Conservation (phyloP, 768 basidiomycete species). For the Dentipellis fragilis region DNA sequence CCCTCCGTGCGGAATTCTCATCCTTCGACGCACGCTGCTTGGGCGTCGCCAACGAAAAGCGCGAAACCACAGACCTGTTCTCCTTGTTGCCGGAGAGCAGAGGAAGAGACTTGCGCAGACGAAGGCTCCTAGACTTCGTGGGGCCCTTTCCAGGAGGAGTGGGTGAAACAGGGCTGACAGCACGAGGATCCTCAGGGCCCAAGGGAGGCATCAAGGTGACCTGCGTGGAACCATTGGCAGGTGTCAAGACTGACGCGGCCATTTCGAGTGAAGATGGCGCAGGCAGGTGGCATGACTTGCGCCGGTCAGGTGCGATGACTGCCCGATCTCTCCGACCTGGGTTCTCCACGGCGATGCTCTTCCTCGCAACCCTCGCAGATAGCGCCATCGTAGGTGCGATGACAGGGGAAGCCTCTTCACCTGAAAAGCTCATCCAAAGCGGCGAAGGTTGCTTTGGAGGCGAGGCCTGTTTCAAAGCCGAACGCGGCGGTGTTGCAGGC, state of each 20-base stretch:
- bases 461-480: neutral
- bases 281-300: neutral
- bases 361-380: no score
- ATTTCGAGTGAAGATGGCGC: no score
- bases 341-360: no score
- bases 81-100: slow-evolving; percentile 8
- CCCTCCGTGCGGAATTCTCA: slow-evolving; percentile 11
- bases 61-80: slow-evolving; percentile 8
- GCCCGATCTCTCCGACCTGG: no score
- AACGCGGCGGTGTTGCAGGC: neutral
- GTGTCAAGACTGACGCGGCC: no score
- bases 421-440: neutral
- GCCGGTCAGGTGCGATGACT: neutral
- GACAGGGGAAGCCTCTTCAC: no score
- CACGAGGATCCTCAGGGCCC: neutral
- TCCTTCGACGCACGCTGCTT: slow-evolving; percentile 4
- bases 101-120: slow-evolving; percentile 5
- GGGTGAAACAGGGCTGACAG: neutral
- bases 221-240: no score
- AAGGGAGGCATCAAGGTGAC: neutral
- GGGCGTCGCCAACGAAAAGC: neutral
- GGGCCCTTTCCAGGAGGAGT: slow-evolving; percentile 3
- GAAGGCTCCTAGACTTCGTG: neutral
- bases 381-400: no score
- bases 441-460: slow-evolving; percentile 9